Evolutionary conservation across 2,329 filamentous ascomycete species (phyloP), one percentile per base, ranked within the genome.

Genomic region (Colletotrichum lentis): DNA sequence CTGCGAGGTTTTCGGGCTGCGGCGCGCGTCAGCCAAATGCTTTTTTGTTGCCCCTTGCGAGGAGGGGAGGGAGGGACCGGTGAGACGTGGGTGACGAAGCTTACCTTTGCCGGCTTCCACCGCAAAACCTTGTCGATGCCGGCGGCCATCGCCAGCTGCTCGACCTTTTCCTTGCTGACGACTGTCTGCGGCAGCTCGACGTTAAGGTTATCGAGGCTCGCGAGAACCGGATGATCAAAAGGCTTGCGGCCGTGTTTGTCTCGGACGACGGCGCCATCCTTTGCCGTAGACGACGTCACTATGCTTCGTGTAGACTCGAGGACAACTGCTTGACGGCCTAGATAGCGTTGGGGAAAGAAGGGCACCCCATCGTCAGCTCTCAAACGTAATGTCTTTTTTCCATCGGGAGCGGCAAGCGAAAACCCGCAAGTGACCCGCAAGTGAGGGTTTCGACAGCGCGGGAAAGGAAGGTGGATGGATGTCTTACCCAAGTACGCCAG

Each of bases 41-140:
- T 41, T 62, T 31, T 66, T 66, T 20, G 14, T 20, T 16, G 24
- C 35, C 44, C 22, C 16, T 5, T 35, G 8, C 10, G 31, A 35
- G 2, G 8, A 35, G 7, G 8, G 31, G 31, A 10, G 31, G 31
- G 43, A 53, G 44, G 47, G n/a, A 35, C 7, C 27, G 24, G 24
- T 57, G 47, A 39, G 37, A 61, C 39, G 59, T 24, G 20, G 39
- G 20, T 20, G 55, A 46, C 24, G 43, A 57, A 44, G 77, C 88
- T 76, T 83, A 97, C 94, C 82, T 91, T 85, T 81, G 87, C 88
- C 35, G 96, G 96, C 79, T 91, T 92, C 96, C 96, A 98, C 80
- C 96, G 85, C 72, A 97, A 81, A 27, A 97, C 92, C 46, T 87
- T 85, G 66, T 87, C 80, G 74, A 99, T 76, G 0, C 93, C 91